Evolutionary conservation across 1,139 yeast genomes (phyloP).

Genomic region (Scheffersomyces titani): DNA sequence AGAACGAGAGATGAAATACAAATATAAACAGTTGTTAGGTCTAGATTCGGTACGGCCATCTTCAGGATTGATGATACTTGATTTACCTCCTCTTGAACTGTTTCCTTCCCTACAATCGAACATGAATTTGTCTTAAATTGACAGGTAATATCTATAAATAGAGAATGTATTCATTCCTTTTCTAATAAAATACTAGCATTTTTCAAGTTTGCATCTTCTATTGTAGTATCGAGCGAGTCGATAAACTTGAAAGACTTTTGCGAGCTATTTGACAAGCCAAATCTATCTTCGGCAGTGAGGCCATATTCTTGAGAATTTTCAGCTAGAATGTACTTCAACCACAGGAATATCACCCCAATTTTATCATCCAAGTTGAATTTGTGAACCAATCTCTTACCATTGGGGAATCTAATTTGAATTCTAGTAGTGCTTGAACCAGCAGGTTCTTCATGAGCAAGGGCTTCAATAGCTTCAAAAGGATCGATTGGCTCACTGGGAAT

Average conservation of each 20-base stretch:
- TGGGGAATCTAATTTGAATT: conserved; percentile 84
- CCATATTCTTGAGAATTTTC: conserved; percentile 57
- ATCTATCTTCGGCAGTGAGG: conserved; percentile 37
- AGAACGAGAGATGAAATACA: conserved; percentile 8
- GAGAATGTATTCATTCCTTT: conserved; percentile 12
- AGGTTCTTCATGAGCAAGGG: conserved; percentile 63
- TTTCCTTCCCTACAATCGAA: conserved; percentile 15
- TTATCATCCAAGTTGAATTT: conserved; percentile 52
- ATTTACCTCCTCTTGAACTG: conserved; percentile 28
- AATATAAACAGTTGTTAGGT: conserved; percentile 12
- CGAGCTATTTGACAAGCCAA: conserved; percentile 59
- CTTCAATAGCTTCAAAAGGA: conserved; percentile 43
- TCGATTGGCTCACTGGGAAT: conserved; percentile 12
- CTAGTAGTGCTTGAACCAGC: conserved; percentile 66
- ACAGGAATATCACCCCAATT: conserved; percentile 41
- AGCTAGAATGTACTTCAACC: conserved; percentile 55
- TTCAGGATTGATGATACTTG: conserved; percentile 10
- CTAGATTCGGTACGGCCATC: conserved; percentile 8
- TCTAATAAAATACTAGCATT: conserved; percentile 84
- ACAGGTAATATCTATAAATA: not conserved
- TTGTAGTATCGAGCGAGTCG: conserved; percentile 55
- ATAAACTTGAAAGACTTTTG: conserved; percentile 67
- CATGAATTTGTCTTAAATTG: not conserved
- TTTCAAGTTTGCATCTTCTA: conserved; percentile 75
- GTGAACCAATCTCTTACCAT: conserved; percentile 81